Evolutionary conservation across 257 asterid genomes (phyloP).

Genomic region (Apocynum venetum): DNA sequence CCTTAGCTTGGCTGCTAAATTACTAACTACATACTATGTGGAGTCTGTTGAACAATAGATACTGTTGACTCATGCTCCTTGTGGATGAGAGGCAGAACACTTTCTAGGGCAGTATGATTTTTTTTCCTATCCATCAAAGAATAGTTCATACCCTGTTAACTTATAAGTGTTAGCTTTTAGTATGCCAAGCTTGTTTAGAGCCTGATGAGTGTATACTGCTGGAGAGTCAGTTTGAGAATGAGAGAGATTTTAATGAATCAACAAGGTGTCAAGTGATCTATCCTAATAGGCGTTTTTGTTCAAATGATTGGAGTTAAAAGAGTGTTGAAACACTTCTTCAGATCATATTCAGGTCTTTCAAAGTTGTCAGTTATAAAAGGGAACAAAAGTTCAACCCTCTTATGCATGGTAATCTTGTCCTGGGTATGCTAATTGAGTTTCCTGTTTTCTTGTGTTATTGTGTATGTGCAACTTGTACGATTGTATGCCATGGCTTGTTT

Average conservation of each 20-base stretch:
- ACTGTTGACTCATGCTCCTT: too few species aligned
- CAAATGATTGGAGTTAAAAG: too few species aligned
- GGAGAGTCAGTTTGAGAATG: background rate
- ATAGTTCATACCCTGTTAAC: too few species aligned
- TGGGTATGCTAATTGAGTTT: background rate
- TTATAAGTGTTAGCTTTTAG: background rate
- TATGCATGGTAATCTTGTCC: too few species aligned
- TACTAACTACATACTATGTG: background rate
- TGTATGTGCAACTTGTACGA: background rate
- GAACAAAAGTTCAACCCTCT: too few species aligned
- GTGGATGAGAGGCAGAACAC: background rate
- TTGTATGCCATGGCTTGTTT: background rate
- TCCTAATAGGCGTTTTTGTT: too few species aligned
- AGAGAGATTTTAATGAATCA: too few species aligned
- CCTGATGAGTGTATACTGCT: background rate
- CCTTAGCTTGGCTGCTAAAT: background rate
- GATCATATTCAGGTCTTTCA: background rate
- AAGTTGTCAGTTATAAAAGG: too few species aligned
- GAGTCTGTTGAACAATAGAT: background rate
- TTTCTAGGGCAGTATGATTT: background rate
- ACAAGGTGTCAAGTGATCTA: too few species aligned
- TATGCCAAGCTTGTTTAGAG: background rate
- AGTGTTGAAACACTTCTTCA: too few species aligned
- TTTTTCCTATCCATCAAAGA: background rate
- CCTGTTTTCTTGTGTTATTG: background rate